Evolutionary conservation across 192 early-diverging fungal genomes (phyloP), one percentile per base, ranked within the genome.

Genomic region (Coemansia sp.): DNA sequence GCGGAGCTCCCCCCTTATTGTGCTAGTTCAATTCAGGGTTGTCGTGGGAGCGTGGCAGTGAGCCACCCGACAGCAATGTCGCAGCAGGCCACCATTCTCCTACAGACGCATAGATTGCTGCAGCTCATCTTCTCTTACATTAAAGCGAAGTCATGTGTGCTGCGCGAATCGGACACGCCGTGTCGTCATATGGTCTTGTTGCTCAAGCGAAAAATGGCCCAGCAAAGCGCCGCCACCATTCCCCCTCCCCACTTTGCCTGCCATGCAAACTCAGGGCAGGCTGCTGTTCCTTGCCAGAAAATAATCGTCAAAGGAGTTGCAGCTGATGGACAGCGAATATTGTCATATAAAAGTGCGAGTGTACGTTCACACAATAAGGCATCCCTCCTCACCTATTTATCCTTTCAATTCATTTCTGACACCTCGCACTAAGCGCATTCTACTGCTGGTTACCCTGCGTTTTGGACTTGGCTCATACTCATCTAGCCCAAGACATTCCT

Each of bases 21-120:
- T 55, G 25, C 51, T 10, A 23, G 46, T n/a, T 23, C 46, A 50
- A 23, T 21, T 19, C n/a, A 50, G 46, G n/a, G 46, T 21, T 12
- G 51, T 55, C 55, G 55, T 58, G 55, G 55, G 55, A 58, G 55
- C 31, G 55, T 58, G 55, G 55, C 55, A 51, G 50, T 51, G 50
- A 51, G 50, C 50, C 50, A 58, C 55, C 17, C 55, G 5, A 32
- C 25, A 31, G 55, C 55, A 58, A 58, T 58, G 29, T 31, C 15
- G 55, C 55, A 6, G 29, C 51, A 53, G 27, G 46, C 2, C 46
- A 23, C 5, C 46, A 0, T 48, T 48, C 32, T 37, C 32, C 8
- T n/a, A 4, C 29, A 19, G 25, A 8, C 37, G 57, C 57, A 59
- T 61, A 61, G 15, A 61, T 61, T 38, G 19, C 31, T 21, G 12